Conservation (phyloP, 1,139 yeast genomes). For the Pichia terricola region DNA sequence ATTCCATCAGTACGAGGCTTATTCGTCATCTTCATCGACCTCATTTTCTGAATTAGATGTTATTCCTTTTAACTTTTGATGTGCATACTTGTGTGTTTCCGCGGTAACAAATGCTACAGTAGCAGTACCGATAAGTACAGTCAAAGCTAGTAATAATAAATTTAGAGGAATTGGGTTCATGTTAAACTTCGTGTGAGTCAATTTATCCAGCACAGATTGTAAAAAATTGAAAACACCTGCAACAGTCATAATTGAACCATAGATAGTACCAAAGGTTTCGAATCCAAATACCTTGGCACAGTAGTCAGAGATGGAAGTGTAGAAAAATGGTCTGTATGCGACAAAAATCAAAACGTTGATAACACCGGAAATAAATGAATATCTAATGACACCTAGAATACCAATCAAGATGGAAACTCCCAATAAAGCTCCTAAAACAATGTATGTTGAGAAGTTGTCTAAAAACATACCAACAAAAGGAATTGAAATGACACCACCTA, state of each 20-base stretch:
- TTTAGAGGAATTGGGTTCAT: constrained; percentile 54
- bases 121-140: constrained; percentile 35
- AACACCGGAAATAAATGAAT: constrained; percentile 26
- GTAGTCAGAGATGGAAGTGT: constrained; percentile 52
- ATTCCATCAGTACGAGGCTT: no score
- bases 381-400: constrained; percentile 24
- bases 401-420: constrained; percentile 41
- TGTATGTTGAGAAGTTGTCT: constrained; percentile 43
- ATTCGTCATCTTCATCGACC: neutral
- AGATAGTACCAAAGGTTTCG: constrained; percentile 74
- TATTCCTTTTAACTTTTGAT: neutral
- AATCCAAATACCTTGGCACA: constrained; percentile 90
- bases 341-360: constrained; percentile 45
- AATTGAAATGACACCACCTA: constrained; percentile 49
- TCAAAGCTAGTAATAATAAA: constrained; percentile 32
- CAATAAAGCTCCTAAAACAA: constrained; percentile 35
- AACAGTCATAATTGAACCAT: constrained; percentile 51
- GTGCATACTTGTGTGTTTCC: constrained; percentile 14
- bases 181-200: constrained; percentile 42
- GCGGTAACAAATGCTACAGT: constrained; percentile 21
- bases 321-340: constrained; percentile 52
- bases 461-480: constrained; percentile 51
- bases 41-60: neutral
- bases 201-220: constrained; percentile 42
- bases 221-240: constrained; percentile 48